A percentile compares a stretch with the other conserved stretches of the same genome.
These are phyloP conservation scores for Vigna nakashimae DNA, from an alignment of 306 rosid species.

Conservation along the genomic window DNA sequence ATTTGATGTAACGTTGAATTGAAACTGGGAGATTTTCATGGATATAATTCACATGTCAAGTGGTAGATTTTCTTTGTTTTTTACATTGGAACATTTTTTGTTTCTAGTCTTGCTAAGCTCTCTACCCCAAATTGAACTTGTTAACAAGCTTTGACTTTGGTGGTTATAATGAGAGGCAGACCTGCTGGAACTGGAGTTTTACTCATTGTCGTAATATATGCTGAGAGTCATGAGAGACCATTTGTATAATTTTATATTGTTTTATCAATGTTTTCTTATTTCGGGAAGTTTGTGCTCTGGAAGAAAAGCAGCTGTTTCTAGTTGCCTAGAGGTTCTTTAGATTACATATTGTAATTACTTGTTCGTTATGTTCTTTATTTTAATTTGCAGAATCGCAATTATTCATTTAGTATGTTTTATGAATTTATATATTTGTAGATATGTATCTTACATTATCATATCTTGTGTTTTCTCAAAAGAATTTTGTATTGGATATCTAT, in stretches of 20 bases:
- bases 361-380: background rate
- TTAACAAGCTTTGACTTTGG: background rate
- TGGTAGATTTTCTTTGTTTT: background rate
- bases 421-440: background rate
- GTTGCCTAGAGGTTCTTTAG: slow-evolving; percentile 1
- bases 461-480: too few species aligned
- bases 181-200: slow-evolving; percentile 63
- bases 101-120: background rate
- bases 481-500: too few species aligned
- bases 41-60: slow-evolving; percentile 29
- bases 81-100: background rate
- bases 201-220: background rate
- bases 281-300: background rate
- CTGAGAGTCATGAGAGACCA: too few species aligned
- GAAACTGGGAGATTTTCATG: slow-evolving; percentile 16
- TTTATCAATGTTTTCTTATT: background rate
- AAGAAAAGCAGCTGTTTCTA: background rate
- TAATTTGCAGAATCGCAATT: background rate
- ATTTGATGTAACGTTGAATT: slow-evolving; percentile 9
- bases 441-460: background rate
- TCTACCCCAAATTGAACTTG: slow-evolving; percentile 9
- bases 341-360: background rate
- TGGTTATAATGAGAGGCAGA: slow-evolving; percentile 35
- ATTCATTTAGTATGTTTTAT: background rate
- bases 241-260: background rate